phyloP scores from a whole-genome alignment of 441 rosid genomes.

The Macaranga tanarius region DNA sequence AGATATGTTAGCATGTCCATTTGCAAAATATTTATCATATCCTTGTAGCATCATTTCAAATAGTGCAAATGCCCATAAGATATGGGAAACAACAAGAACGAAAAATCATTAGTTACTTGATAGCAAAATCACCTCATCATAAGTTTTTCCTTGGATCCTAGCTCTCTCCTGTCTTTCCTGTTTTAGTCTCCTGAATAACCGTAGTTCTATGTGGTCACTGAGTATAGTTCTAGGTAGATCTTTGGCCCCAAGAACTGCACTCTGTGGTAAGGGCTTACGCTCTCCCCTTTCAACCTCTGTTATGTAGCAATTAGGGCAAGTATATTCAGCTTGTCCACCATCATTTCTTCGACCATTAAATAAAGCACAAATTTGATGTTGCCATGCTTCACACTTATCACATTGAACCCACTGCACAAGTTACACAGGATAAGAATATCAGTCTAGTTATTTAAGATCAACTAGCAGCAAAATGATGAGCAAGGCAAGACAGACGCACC shows the following conservation, averaged over 20 bases:
- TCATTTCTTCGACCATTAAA: constrained; percentile 99
- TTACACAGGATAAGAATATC: constrained; percentile 24
- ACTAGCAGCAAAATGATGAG: constrained; percentile 19
- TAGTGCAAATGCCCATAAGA: constrained; percentile 15
- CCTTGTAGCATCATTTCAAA: constrained; percentile 4
- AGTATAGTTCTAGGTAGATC: constrained; percentile 94
- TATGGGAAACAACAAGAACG: neutral
- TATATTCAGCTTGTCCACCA: constrained; percentile 99
- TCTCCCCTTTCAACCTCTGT: constrained; percentile 87
- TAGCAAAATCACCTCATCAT: constrained; percentile 78
- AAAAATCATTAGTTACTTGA: neutral
- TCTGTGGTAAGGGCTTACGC: constrained; percentile 92
- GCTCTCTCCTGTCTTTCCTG: constrained; percentile 95
- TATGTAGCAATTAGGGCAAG: constrained; percentile 98
- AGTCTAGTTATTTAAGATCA: constrained; percentile 19
- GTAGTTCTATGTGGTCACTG: constrained; percentile 96
- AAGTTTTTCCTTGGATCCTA: constrained; percentile 73
- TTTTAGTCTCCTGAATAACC: constrained; percentile 73
- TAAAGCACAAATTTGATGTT: constrained; percentile 98
- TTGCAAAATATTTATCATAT: neutral
- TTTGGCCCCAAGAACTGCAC: constrained; percentile 99
- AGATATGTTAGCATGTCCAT: neutral
- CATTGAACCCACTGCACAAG: constrained; percentile 98
- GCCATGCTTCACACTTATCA: constrained; percentile 99
- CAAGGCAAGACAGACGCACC: constrained; percentile 46